Percentiles rank a stretch among this genome's conserved stretches.
Evolutionary conservation across 257 asterid species (phyloP).

Genomic region (Solanum dulcamara): DNA sequence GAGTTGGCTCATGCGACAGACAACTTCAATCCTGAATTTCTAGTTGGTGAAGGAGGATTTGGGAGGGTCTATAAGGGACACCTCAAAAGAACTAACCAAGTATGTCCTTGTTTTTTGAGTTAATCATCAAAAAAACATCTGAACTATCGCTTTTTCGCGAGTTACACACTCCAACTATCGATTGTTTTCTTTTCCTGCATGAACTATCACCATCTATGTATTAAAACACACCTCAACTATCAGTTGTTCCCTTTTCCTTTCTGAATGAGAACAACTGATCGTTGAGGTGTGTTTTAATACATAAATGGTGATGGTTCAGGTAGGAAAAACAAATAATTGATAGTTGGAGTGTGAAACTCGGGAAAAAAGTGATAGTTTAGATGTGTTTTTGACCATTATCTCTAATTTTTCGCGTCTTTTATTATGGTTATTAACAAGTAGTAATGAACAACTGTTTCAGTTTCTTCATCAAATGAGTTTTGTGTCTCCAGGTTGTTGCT

Average conservation of each 20-base stretch:
- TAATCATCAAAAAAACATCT: background rate
- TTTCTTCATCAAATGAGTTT: background rate
- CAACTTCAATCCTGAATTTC: constrained; percentile 63
- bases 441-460: background rate
- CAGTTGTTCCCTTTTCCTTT: no score
- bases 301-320: no score
- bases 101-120: background rate
- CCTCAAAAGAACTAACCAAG: constrained; percentile 63
- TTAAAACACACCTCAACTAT: no score
- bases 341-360: background rate
- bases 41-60: constrained; percentile 82
- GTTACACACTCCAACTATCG: background rate
- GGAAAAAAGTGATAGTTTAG: background rate
- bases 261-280: no score
- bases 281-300: no score
- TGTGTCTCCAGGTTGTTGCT: constrained; percentile 22
- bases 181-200: background rate
- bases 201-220: background rate
- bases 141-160: background rate
- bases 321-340: no score
- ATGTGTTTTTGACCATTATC: background rate
- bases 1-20: constrained; percentile 74
- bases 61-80: constrained; percentile 81
- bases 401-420: background rate
- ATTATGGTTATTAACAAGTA: background rate